Conservation (phyloP, 331 rosid species). For the Saraca asoca region DNA sequence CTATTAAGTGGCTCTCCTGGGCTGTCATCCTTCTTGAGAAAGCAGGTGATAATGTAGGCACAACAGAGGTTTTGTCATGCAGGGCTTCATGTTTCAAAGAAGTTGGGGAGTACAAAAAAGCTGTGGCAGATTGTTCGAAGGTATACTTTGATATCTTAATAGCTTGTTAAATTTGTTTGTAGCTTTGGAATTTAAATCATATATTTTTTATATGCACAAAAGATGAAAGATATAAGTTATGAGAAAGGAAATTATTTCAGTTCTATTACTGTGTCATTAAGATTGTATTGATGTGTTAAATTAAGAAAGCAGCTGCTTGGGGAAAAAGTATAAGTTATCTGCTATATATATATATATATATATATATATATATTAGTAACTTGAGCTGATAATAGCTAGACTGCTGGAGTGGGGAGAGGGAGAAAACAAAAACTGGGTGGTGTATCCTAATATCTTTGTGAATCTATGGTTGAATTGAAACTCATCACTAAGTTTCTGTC, state of each 20-base stretch:
- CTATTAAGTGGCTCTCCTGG: constrained; percentile 99
- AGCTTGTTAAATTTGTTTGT: constrained; percentile 8
- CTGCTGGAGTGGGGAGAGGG: not conserved
- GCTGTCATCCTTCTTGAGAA: constrained; percentile 78
- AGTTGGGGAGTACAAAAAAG: constrained; percentile 97
- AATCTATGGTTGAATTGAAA: constrained; percentile 2
- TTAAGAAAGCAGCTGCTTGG: constrained; percentile 1
- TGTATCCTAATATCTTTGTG: not conserved
- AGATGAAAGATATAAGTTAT: not conserved
- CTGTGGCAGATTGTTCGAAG: constrained; percentile 96
- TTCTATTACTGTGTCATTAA: not conserved
- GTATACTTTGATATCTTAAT: constrained; percentile 45
- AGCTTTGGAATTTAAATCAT: constrained; percentile 5
- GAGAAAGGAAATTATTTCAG: no score
- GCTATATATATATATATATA: not conserved
- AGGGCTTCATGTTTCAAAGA: constrained; percentile 98
- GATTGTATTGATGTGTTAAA: constrained; percentile 30
- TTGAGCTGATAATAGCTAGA: not conserved
- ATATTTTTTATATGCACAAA: not conserved
- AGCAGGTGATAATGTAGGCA: constrained; percentile 55
- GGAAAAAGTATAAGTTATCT: not conserved
- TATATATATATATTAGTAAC: constrained; percentile 6
- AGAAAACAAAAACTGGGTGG: not conserved
- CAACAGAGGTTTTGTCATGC: constrained; percentile 72
- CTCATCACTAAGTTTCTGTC: constrained; percentile 3